Percentiles rank a stretch among this genome's conserved stretches.
Conservation (phyloP, 192 early-diverging fungal species). For the Coemansia sp. region DNA sequence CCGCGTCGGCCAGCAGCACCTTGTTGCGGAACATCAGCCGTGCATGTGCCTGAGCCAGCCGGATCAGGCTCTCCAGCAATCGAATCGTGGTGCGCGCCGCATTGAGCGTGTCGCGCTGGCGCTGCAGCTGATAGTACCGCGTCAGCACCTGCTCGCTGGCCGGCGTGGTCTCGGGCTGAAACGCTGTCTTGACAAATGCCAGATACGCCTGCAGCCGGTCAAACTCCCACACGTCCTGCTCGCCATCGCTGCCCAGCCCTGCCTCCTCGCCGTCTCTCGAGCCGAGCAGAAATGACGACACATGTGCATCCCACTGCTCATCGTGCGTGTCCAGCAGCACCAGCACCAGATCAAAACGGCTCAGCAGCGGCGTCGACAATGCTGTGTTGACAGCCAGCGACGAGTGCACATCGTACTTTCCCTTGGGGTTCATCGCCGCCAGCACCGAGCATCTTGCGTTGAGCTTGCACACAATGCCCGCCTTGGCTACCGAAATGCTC, state of each 20-base stretch:
- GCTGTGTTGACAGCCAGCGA: slow-evolving; percentile 68
- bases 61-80: slow-evolving; percentile 63
- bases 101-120: slow-evolving; percentile 62
- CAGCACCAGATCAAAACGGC: slow-evolving; percentile 74
- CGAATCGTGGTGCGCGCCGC: slow-evolving; percentile 73
- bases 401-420: slow-evolving; percentile 65
- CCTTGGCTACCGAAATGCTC: slow-evolving; percentile 78
- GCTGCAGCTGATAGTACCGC: slow-evolving; percentile 72
- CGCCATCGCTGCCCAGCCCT: slow-evolving; percentile 46
- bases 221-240: slow-evolving; percentile 53
- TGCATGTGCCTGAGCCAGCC: slow-evolving; percentile 65
- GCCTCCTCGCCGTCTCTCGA: slow-evolving; percentile 13
- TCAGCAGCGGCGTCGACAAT: slow-evolving; percentile 64
- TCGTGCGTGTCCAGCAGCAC: slow-evolving; percentile 68
- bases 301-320: slow-evolving; percentile 64
- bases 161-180: slow-evolving; percentile 59
- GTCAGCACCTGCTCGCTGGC: slow-evolving; percentile 65
- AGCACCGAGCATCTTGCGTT: slow-evolving; percentile 76
- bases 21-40: slow-evolving; percentile 61
- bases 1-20: slow-evolving; percentile 79
- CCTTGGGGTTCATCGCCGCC: slow-evolving; percentile 78
- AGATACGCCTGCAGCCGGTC: slow-evolving; percentile 73
- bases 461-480: slow-evolving; percentile 75
- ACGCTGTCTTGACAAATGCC: slow-evolving; percentile 56
- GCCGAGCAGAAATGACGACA: slow-evolving; percentile 54